Percentiles rank a stretch among this genome's conserved stretches.
Evolutionary conservation across 2,329 filamentous ascomycete genomes (phyloP).

Genomic region (Bipolaris victoriae): DNA sequence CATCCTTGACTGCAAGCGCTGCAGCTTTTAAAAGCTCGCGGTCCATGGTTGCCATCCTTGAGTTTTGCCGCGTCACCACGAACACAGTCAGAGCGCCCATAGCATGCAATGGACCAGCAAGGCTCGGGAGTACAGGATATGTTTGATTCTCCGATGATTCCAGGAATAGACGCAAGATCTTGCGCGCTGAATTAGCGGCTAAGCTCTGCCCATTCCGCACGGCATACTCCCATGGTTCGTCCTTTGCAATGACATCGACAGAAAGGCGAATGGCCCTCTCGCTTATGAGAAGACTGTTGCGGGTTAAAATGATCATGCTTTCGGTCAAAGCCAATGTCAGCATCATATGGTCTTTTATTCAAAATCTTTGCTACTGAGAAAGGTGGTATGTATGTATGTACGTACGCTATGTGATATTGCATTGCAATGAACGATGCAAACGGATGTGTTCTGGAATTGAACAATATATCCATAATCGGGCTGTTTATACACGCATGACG

Average conservation of each 20-base stretch:
- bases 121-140: not conserved
- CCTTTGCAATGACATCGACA: not conserved
- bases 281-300: not conserved
- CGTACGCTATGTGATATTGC: constrained; percentile 1
- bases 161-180: not conserved
- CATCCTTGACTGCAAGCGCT: not conserved
- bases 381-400: not conserved
- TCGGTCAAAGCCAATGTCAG: not conserved
- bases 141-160: not conserved
- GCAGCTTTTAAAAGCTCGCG: not conserved
- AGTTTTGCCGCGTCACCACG: not conserved
- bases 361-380: not conserved
- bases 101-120: not conserved
- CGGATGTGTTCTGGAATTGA: not conserved
- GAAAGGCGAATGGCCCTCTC: not conserved
- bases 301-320: not conserved
- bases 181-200: not conserved
- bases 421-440: not conserved
- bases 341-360: not conserved
- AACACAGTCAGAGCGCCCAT: not conserved
- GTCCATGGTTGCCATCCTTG: not conserved
- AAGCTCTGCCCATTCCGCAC: not conserved
- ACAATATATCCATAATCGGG: not conserved
- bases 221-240: not conserved
- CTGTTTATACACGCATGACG: not conserved